Conservation (phyloP, 2,329 filamentous ascomycete species). For the Aspergillus sclerotialis region DNA sequence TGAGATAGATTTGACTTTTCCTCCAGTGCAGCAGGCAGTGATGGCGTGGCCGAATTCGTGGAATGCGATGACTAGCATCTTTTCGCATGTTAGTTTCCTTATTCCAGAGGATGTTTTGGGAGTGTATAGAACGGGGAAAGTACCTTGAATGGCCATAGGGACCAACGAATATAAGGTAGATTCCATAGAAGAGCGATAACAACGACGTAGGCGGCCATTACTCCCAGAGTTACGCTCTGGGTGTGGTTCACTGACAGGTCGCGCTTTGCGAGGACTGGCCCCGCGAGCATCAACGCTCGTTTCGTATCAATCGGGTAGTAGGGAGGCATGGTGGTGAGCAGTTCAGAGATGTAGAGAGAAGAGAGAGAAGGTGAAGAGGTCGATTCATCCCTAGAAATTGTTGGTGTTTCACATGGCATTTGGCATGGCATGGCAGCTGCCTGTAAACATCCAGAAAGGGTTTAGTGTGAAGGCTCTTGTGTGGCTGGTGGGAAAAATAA, state of each 20-base stretch:
- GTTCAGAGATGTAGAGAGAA: neutral
- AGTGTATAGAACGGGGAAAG: no score
- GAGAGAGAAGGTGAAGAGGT: no score
- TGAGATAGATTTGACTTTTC: slow-evolving; percentile 65
- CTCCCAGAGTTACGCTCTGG: slow-evolving; percentile 62
- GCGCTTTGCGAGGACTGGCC: slow-evolving; percentile 40
- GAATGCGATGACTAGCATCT: slow-evolving; percentile 80
- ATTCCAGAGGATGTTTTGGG: neutral
- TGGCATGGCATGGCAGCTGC: no score
- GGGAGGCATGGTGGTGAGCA: slow-evolving; percentile 19
- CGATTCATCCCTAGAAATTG: no score
- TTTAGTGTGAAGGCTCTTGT: no score
- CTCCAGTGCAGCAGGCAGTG: slow-evolving; percentile 64
- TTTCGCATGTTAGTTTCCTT: slow-evolving; percentile 1
- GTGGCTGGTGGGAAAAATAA: no score
- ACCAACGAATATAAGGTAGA: slow-evolving; percentile 65
- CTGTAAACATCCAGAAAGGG: no score
- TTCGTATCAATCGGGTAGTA: slow-evolving; percentile 16
- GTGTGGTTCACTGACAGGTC: slow-evolving; percentile 58
- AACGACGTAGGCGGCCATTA: slow-evolving; percentile 66
- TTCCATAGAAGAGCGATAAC: slow-evolving; percentile 74
- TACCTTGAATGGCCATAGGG: slow-evolving; percentile 76
- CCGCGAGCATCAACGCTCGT: slow-evolving; percentile 14
- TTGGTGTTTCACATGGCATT: no score
- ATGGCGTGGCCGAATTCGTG: slow-evolving; percentile 74